A percentile compares a stretch with the other conserved stretches of the same genome.
phyloP scores from a whole-genome alignment of 441 rosid genomes.

The Adansonia gregorii region DNA sequence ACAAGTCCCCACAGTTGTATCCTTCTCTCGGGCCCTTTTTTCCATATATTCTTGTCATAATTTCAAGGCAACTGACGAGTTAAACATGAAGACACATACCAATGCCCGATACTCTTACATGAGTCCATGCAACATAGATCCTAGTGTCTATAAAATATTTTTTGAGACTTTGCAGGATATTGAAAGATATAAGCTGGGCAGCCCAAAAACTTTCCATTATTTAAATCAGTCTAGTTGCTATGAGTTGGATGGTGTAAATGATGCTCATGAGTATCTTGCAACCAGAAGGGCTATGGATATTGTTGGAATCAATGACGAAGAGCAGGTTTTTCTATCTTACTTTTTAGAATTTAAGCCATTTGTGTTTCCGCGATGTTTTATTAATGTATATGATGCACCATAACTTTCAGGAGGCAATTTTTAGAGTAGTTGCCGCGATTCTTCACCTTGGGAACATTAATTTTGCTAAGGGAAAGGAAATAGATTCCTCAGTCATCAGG shows the following conservation, averaged over 20 bases:
- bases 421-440: slow-evolving; percentile 96
- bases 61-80: not conserved
- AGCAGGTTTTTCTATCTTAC: slow-evolving; percentile 66
- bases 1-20: not conserved
- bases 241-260: slow-evolving; percentile 86
- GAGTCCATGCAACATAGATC: not conserved
- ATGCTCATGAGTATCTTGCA: slow-evolving; percentile 92
- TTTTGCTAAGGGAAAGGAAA: slow-evolving; percentile 87
- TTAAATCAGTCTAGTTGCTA: slow-evolving; percentile 91
- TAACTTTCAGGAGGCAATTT: slow-evolving; percentile 80
- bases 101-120: not conserved
- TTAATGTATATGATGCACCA: not conserved
- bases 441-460: slow-evolving; percentile 94
- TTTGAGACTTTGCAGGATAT: slow-evolving; percentile 61
- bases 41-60: not conserved
- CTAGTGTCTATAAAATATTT: slow-evolving; percentile 14
- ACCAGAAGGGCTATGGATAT: slow-evolving; percentile 99
- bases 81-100: not conserved
- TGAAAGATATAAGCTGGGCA: slow-evolving; percentile 77
- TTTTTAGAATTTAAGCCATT: not conserved
- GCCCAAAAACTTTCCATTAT: slow-evolving; percentile 80
- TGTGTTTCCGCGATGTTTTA: slow-evolving; percentile 3
- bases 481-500: slow-evolving; percentile 92
- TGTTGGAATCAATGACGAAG: slow-evolving; percentile 96
- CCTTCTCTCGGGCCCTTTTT: not conserved